A percentile compares a stretch with the other conserved stretches of the same genome.
These are phyloP conservation scores for Rhynchosporium graminicola DNA, from an alignment of 2,329 filamentous ascomycete species.

Conservation along the genomic window DNA sequence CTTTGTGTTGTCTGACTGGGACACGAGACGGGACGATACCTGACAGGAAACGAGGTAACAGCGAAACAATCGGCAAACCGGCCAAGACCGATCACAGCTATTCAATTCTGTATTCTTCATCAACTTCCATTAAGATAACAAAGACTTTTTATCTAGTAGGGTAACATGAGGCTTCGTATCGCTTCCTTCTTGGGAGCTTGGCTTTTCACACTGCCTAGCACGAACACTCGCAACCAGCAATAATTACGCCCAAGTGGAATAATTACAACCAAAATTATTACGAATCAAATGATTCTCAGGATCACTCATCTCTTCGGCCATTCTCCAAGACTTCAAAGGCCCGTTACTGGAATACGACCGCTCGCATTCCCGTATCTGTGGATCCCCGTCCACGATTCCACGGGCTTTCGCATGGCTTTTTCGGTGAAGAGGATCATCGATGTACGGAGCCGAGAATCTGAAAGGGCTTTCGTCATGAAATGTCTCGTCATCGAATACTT, in stretches of 20 bases:
- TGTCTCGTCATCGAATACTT: neutral
- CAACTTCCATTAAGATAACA: neutral
- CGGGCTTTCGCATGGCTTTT: neutral
- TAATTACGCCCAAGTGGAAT: neutral
- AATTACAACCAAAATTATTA: neutral
- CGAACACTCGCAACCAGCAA: neutral
- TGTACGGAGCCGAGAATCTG: neutral
- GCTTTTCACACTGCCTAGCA: too few species aligned
- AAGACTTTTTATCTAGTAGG: neutral
- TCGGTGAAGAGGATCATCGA: neutral
- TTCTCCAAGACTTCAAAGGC: neutral
- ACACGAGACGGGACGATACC: neutral
- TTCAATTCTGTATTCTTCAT: neutral
- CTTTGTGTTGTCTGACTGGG: neutral
- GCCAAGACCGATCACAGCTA: neutral
- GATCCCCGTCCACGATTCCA: neutral
- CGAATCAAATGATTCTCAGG: neutral
- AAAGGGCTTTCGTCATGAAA: neutral
- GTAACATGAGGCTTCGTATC: neutral
- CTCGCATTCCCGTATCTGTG: constrained; percentile 9
- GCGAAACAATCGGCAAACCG: neutral
- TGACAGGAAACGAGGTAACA: constrained; percentile 4
- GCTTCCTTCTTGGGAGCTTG: neutral
- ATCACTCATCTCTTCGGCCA: neutral
- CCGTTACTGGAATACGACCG: constrained; percentile 2